phyloP scores from a whole-genome alignment of 139 green algal genomes.

The Picochlorum sp. region DNA sequence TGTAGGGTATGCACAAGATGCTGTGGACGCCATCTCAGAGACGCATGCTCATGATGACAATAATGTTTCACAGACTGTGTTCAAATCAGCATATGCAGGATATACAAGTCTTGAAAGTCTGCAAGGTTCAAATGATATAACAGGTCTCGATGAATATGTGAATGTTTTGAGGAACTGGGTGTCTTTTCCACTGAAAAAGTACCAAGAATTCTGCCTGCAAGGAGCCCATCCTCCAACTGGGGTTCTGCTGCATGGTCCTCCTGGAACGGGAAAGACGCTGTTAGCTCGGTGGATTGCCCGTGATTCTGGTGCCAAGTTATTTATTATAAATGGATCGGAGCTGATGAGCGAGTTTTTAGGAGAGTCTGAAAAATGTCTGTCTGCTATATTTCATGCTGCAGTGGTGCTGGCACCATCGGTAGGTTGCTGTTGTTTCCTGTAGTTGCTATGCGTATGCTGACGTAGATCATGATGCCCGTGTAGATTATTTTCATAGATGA shows the following conservation, averaged over 20 bases:
- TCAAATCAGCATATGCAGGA: constrained; percentile 20
- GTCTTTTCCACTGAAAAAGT: constrained; percentile 38
- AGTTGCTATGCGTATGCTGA: no score
- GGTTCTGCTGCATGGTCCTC: constrained; percentile 74
- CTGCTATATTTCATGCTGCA: constrained; percentile 72
- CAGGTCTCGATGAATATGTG: neutral
- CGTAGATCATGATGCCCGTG: no score
- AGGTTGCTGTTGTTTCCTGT: constrained; percentile 25
- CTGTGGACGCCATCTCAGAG: constrained; percentile 4
- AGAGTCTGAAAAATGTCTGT: constrained; percentile 66
- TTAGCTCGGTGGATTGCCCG: constrained; percentile 59
- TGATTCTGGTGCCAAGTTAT: constrained; percentile 44
- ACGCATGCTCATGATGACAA: constrained; percentile 4
- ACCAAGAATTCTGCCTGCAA: constrained; percentile 27
- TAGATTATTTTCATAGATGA: constrained; percentile 81
- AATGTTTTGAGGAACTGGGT: constrained; percentile 35
- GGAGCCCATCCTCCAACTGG: constrained; percentile 51
- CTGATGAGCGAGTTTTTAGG: constrained; percentile 66
- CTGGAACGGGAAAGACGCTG: constrained; percentile 75
- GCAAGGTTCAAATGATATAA: neutral
- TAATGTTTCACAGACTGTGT: constrained; percentile 26
- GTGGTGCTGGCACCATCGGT: constrained; percentile 38
- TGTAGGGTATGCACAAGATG: constrained; percentile 1
- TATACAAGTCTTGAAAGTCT: constrained; percentile 20
- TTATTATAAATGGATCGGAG: constrained; percentile 77